A percentile compares a stretch with the other conserved stretches of the same genome.
phyloP scores from a whole-genome alignment of 2,329 filamentous ascomycete genomes.

The Fusarium miscanthi region DNA sequence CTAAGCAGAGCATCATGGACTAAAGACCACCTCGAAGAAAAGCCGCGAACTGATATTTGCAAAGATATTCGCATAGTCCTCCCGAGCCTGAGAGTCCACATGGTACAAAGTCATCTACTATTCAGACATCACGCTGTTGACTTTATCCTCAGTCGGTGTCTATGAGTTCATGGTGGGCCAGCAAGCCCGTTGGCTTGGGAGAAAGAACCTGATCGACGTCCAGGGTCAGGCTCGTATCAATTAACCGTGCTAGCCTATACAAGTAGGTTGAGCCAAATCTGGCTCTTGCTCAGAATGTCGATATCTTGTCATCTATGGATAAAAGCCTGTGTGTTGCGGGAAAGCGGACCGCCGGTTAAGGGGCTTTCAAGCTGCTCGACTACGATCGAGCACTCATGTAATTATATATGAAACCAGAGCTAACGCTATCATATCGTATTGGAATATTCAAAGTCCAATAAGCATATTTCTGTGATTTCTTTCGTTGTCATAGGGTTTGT shows the following conservation, averaged over 20 bases:
- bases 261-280: slow-evolving; percentile 1
- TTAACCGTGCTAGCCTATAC: neutral
- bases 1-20: neutral
- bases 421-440: neutral
- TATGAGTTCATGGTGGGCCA: neutral
- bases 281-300: neutral
- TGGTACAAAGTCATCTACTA: neutral
- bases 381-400: neutral
- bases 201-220: slow-evolving; percentile 23
- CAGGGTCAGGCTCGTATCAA: slow-evolving; percentile 10
- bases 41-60: neutral
- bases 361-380: neutral
- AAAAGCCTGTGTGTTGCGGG: neutral
- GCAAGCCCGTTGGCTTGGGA: neutral
- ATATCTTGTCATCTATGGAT: neutral
- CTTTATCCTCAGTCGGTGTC: neutral
- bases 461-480: neutral
- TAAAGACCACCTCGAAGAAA: neutral
- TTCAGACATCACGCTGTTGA: neutral
- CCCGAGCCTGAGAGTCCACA: neutral
- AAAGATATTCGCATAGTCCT: neutral
- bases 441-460: neutral
- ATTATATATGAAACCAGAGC: neutral
- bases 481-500: neutral
- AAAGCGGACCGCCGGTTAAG: slow-evolving; percentile 15